These are phyloP conservation scores for Pelargonium cotyledonis DNA, from an alignment of 441 rosid species.

Conservation along the genomic window DNA sequence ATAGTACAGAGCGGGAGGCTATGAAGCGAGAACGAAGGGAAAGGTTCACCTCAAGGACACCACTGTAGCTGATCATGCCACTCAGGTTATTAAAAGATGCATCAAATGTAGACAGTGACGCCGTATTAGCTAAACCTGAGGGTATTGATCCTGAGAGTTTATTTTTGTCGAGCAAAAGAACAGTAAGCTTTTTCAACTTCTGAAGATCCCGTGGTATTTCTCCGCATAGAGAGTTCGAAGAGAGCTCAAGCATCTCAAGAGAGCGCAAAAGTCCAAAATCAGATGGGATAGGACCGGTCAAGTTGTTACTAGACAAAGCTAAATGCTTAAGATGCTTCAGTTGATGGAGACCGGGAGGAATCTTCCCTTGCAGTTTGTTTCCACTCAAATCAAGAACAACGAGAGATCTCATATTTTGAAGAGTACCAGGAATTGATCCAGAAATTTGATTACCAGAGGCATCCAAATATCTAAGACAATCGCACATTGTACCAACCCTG, in stretches of 20 bases:
- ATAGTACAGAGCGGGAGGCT: conserved; percentile 20
- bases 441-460: conserved; percentile 42
- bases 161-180: conserved; percentile 49
- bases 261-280: conserved; percentile 33
- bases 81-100: too few relatives aligned
- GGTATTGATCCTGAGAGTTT: conserved; percentile 51
- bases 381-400: conserved; percentile 41
- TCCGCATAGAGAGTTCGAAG: conserved; percentile 48
- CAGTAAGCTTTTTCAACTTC: conserved; percentile 38
- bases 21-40: conserved; percentile 36
- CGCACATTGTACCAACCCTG: conserved; percentile 35
- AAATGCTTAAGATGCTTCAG: conserved; percentile 34
- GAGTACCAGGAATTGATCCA: conserved; percentile 34
- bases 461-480: conserved; percentile 40
- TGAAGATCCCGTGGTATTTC: conserved; percentile 40
- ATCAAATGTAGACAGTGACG: too few relatives aligned
- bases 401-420: conserved; percentile 36
- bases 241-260: conserved; percentile 43
- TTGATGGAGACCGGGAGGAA: conserved; percentile 34
- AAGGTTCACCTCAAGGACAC: conserved; percentile 24
- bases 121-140: conserved; percentile 37
- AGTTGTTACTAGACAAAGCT: conserved; percentile 46
- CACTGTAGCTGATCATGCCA: too few relatives aligned
- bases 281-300: conserved; percentile 40
- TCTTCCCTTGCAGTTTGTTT: conserved; percentile 42